Evolutionary conservation across 805 yeast genomes (phyloP).

Genomic region (Wickerhamiella azymoides): DNA sequence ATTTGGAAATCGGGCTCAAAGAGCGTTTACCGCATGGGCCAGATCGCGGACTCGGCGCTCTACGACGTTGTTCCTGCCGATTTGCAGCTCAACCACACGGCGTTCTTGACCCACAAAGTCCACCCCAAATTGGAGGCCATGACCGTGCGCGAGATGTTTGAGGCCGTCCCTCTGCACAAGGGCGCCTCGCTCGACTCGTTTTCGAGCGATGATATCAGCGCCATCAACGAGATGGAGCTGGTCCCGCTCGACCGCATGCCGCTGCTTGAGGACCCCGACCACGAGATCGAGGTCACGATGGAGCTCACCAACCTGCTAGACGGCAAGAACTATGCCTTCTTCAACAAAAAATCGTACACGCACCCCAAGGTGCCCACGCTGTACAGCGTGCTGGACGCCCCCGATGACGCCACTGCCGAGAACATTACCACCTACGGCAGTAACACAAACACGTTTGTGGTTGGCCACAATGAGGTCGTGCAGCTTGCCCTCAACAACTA

Average conservation of each 20-base stretch:
- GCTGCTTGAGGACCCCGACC: slow-evolving; percentile 51
- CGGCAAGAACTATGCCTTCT: slow-evolving; percentile 90
- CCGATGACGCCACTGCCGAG: slow-evolving; percentile 31
- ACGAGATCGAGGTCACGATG: slow-evolving; percentile 53
- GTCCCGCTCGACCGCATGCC: slow-evolving; percentile 47
- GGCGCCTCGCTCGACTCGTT: slow-evolving; percentile 12
- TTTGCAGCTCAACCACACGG: slow-evolving; percentile 59
- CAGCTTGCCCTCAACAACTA: slow-evolving; percentile 73
- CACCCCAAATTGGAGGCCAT: slow-evolving; percentile 5
- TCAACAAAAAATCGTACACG: slow-evolving; percentile 70
- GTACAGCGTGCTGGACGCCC: slow-evolving; percentile 61
- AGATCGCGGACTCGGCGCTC: slow-evolving; percentile 68
- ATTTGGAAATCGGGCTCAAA: slow-evolving; percentile 57
- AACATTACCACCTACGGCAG: slow-evolving; percentile 62
- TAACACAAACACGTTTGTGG: slow-evolving; percentile 60
- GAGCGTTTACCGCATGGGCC: slow-evolving; percentile 69
- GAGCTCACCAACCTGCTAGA: slow-evolving; percentile 69
- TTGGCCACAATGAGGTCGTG: slow-evolving; percentile 51
- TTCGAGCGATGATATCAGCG: slow-evolving; percentile 33
- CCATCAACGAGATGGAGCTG: slow-evolving; percentile 66
- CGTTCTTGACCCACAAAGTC: slow-evolving; percentile 30
- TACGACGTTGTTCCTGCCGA: slow-evolving; percentile 59
- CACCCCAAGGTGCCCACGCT: slow-evolving; percentile 79
- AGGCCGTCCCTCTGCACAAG: slow-evolving; percentile 18
- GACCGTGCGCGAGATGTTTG: slow-evolving; percentile 53